phyloP scores from a whole-genome alignment of 805 yeast genomes.

The Ogataea ramenticola region DNA sequence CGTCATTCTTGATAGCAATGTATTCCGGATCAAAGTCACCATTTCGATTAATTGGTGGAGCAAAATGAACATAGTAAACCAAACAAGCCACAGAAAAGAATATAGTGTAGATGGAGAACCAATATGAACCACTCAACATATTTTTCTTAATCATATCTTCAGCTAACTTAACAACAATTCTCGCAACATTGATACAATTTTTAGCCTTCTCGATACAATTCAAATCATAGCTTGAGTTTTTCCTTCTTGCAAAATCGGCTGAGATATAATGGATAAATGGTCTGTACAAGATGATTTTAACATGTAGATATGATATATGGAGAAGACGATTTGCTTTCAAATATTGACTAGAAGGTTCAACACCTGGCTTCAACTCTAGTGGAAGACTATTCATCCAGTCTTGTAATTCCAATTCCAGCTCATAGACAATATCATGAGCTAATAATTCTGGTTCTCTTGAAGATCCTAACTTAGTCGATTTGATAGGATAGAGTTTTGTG shows the following conservation, averaged over 20 bases:
- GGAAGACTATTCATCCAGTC: constrained; percentile 71
- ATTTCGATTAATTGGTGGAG: constrained; percentile 22
- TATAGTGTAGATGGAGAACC: constrained; percentile 87
- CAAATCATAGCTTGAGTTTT: constrained; percentile 34
- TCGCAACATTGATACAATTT: constrained; percentile 77
- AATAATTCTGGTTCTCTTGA: constrained; percentile 25
- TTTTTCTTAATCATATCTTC: constrained; percentile 70
- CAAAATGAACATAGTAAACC: constrained; percentile 66
- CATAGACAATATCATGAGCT: constrained; percentile 39
- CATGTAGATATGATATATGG: constrained; percentile 65
- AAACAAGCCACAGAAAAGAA: constrained; percentile 85
- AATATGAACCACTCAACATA: constrained; percentile 75
- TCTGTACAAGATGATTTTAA: constrained; percentile 73
- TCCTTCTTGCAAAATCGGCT: constrained; percentile 33
- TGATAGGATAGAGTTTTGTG: constrained; percentile 68
- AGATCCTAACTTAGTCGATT: constrained; percentile 27
- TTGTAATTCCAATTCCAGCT: constrained; percentile 61
- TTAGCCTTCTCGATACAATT: constrained; percentile 67
- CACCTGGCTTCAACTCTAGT: constrained; percentile 60
- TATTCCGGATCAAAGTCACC: constrained; percentile 46
- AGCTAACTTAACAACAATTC: constrained; percentile 74
- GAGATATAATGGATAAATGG: constrained; percentile 84
- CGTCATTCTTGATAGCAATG: constrained; percentile 58
- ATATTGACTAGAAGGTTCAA: constrained; percentile 59
- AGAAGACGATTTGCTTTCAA: constrained; percentile 68